Conservation (phyloP, 2,329 filamentous ascomycete genomes). For the Lachnellula cervina region DNA sequence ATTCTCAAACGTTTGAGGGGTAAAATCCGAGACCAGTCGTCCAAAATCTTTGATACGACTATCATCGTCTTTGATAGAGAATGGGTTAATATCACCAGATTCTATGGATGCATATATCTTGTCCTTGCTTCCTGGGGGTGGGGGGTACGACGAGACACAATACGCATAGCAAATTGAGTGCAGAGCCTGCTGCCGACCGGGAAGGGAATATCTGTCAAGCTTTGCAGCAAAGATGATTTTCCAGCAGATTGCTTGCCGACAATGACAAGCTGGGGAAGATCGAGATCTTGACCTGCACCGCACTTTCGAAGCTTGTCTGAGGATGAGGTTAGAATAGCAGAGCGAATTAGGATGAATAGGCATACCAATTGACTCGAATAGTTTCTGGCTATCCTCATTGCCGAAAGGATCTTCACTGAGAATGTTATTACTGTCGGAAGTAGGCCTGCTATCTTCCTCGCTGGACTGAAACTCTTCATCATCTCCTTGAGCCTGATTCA, state of each 20-base stretch:
- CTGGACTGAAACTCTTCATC: slow-evolving; percentile 2
- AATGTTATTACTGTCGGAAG: background rate
- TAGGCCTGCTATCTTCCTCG: background rate
- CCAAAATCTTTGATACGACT: slow-evolving; percentile 16
- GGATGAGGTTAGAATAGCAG: background rate
- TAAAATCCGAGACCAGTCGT: slow-evolving; percentile 18
- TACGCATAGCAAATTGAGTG: slow-evolving; percentile 36
- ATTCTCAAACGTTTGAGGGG: slow-evolving; percentile 26
- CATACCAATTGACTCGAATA: slow-evolving; percentile 35
- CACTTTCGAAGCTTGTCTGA: slow-evolving; percentile 32
- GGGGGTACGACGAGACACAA: slow-evolving; percentile 32
- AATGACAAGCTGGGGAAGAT: slow-evolving; percentile 36
- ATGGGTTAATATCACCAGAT: slow-evolving; percentile 10
- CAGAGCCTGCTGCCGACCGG: slow-evolving; percentile 31
- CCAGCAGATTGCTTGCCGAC: slow-evolving; percentile 36
- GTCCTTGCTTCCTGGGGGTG: slow-evolving; percentile 27
- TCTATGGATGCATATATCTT: slow-evolving; percentile 32
- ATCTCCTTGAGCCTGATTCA: background rate
- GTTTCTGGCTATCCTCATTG: slow-evolving; percentile 30
- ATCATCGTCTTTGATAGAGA: slow-evolving; percentile 21
- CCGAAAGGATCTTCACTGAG: slow-evolving; percentile 31
- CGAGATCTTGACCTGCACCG: slow-evolving; percentile 29
- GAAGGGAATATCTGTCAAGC: slow-evolving; percentile 36
- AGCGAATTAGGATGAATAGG: background rate
- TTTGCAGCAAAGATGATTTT: slow-evolving; percentile 36